These are phyloP conservation scores for Populus simonii DNA, from an alignment of 345 rosid species.

Conservation along the genomic window DNA sequence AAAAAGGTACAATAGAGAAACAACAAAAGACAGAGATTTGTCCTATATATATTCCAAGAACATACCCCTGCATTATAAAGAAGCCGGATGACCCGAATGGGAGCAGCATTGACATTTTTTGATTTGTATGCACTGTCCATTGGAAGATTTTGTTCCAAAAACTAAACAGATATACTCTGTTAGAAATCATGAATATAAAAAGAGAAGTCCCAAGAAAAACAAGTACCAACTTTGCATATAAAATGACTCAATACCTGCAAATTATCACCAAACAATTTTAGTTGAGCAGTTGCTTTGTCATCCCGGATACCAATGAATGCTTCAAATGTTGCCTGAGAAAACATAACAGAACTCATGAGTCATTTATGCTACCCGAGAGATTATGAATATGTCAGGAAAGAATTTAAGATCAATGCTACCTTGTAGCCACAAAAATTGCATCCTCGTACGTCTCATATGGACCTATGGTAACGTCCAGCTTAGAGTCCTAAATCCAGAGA, in stretches of 20 bases:
- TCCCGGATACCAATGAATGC: constrained; percentile 82
- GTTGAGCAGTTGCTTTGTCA: constrained; percentile 74
- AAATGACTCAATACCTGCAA: constrained; percentile 50
- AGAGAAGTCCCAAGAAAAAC: constrained; percentile 15
- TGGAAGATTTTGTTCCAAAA: constrained; percentile 85
- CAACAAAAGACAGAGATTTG: background rate
- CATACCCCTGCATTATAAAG: constrained; percentile 84
- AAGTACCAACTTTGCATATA: constrained; percentile 5
- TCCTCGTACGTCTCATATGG: constrained; percentile 98
- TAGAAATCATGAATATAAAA: background rate
- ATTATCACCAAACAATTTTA: constrained; percentile 82
- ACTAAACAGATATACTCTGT: constrained; percentile 28
- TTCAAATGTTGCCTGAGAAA: constrained; percentile 80
- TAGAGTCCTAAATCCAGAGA: constrained; percentile 58
- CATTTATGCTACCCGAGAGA: background rate
- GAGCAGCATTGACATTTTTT: constrained; percentile 67
- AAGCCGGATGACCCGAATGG: constrained; percentile 87
- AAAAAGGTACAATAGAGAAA: no score
- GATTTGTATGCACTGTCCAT: constrained; percentile 78
- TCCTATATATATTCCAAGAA: constrained; percentile 18
- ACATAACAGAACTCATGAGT: constrained; percentile 8
- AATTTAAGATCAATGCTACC: constrained; percentile 42
- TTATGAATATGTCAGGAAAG: background rate
- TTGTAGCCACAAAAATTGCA: constrained; percentile 80
- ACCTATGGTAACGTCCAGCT: constrained; percentile 89